Conservation (phyloP, 2,329 filamentous ascomycete species). For the Colletotrichum tabaci region DNA sequence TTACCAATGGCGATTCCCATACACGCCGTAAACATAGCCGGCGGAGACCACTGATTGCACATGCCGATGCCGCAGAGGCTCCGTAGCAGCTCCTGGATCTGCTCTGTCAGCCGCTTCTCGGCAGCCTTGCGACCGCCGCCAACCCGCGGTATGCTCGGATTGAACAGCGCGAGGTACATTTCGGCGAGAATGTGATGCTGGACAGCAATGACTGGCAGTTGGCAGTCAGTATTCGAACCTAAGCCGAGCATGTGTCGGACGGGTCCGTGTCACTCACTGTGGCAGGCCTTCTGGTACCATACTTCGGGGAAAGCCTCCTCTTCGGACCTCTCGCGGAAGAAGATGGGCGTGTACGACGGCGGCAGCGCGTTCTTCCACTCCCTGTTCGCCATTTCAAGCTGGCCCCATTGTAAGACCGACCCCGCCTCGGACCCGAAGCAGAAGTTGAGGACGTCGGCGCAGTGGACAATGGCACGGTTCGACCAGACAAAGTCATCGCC, state of each 20-base stretch:
- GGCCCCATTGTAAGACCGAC: slow-evolving; percentile 39
- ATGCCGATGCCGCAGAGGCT: slow-evolving; percentile 72
- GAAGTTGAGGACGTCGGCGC: slow-evolving; percentile 74
- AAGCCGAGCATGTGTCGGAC: too few species aligned
- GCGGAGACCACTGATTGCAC: slow-evolving; percentile 70
- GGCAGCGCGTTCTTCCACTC: slow-evolving; percentile 43
- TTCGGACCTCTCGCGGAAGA: slow-evolving; percentile 45
- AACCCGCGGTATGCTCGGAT: slow-evolving; percentile 67
- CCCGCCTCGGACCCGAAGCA: slow-evolving; percentile 65
- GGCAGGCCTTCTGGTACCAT: slow-evolving; percentile 43
- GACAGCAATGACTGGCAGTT: slow-evolving; percentile 67
- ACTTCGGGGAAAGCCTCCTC: slow-evolving; percentile 53
- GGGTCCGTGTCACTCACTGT: slow-evolving; percentile 28
- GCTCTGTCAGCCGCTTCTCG: slow-evolving; percentile 52
- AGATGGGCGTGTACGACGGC: slow-evolving; percentile 42
- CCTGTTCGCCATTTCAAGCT: slow-evolving; percentile 42
- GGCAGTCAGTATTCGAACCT: slow-evolving; percentile 44
- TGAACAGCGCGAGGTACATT: slow-evolving; percentile 70
- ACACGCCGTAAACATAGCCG: slow-evolving; percentile 69
- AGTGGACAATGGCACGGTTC: slow-evolving; percentile 74
- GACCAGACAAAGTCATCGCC: slow-evolving; percentile 71
- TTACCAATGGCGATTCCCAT: slow-evolving; percentile 63
- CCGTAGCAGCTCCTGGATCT: slow-evolving; percentile 64
- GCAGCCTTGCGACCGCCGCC: slow-evolving; percentile 55
- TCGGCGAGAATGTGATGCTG: slow-evolving; percentile 73